Base-by-base conservation (phyloP, 495 filamentous ascomycete species). In the Lophium mytilinum region DNA sequence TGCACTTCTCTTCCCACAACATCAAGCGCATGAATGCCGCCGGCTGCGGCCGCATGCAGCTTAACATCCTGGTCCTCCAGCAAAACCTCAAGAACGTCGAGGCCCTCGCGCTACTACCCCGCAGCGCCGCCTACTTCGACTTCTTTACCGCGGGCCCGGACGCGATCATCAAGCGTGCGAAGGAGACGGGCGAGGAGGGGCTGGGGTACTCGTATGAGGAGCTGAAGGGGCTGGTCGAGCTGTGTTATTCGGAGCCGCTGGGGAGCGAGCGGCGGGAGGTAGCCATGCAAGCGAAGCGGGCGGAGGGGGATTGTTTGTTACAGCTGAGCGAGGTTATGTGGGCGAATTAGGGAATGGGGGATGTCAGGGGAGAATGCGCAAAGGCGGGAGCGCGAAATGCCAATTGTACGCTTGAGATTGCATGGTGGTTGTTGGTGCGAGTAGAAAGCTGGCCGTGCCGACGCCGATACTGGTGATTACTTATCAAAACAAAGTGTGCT, bases 1-100 rank as follows among this genome's bases (percentile, higher is more conserved):
- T 90, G 18, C 41, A 52, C 11, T 68, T 79, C n/a, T 80, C 83
- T 61, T 80, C 80, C 9, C 71, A 69, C 10, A 75, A 76, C 55
- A 85, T 90, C 46, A 79, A 80, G 36, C 78, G 78, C 1, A 84
- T 94, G 78, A 91, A 94, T 58, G 72, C 72, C 36, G 78, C 84
- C 54, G 93, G 94, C 14, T 88, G 84, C 59, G 78, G 82, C 18
- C 80, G 89, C 7, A 86, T 97, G 76, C 85, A 88, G 63, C 79
- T 96, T 33, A 94, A 97, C 66, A 88, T 97, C 45, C 76, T 95
- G 9, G 93, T 98, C 46, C 73, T 98, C 33, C 91, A 96, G 66
- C 94, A 97, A 63, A 95, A 95, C 61, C 78, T 98, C 51, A 94
- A 91, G 71, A 93, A 93, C 52, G 85, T 98, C 56, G 89, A 88